A percentile compares a stretch with the other conserved stretches of the same genome.
Evolutionary conservation across 352 stramenopile genomes (phyloP).

Genomic region (Heterotrichella gracilis): DNA sequence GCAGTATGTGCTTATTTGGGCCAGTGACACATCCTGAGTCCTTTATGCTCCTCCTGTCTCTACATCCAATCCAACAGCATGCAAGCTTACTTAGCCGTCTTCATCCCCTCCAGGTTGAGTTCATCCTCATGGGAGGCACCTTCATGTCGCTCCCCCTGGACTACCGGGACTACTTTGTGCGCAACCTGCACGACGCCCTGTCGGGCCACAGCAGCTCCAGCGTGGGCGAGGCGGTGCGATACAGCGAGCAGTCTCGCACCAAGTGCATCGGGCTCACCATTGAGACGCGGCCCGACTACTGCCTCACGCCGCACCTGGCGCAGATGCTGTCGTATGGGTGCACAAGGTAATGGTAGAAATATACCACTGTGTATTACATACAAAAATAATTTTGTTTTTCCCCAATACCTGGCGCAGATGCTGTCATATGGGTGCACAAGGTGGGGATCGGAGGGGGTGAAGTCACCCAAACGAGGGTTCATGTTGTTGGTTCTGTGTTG

Average conservation of each 20-base stretch:
- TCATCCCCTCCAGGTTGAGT: no score
- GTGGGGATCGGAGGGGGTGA: no score
- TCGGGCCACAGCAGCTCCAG: conserved; percentile 50
- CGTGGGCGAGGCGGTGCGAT: conserved; percentile 50
- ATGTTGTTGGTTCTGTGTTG: no score
- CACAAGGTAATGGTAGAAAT: no score
- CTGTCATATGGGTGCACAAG: conserved; percentile 69
- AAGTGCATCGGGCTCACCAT: conserved; percentile 69
- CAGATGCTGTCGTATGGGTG: conserved; percentile 80
- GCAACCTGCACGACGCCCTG: conserved; percentile 68
- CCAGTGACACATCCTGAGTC: no score
- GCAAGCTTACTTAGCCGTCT: no score
- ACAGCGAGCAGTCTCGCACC: conserved; percentile 17
- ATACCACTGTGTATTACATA: no score
- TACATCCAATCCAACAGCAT: no score
- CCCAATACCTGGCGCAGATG: conserved; percentile 84
- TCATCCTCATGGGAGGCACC: conserved; percentile 85
- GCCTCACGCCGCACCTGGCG: conserved; percentile 66
- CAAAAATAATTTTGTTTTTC: no score
- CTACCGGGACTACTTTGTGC: conserved; percentile 81
- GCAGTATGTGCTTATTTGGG: no score
- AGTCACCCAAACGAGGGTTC: no score
- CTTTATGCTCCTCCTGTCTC: no score
- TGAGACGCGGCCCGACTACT: conserved; percentile 82
- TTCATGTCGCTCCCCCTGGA: conserved; percentile 61